phyloP scores from a whole-genome alignment of 306 rosid genomes.

The Ochetophila trinervis region DNA sequence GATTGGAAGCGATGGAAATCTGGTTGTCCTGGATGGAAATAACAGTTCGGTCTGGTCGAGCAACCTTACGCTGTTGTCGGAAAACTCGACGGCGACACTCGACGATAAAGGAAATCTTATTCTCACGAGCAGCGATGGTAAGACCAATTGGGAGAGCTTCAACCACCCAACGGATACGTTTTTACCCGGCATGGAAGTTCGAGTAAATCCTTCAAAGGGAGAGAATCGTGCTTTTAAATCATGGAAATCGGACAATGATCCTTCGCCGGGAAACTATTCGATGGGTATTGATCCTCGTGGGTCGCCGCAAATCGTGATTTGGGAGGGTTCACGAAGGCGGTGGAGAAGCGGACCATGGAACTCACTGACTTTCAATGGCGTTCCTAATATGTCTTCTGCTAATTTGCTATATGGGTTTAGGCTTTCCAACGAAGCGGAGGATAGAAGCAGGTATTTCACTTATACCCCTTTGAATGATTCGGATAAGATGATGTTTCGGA shows the following conservation, averaged over 20 bases:
- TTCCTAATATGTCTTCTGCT: constrained; percentile 37
- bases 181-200: constrained; percentile 63
- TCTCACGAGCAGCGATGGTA: constrained; percentile 14
- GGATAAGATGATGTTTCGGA: constrained; percentile 48
- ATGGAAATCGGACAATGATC: constrained; percentile 64
- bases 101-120: constrained; percentile 44
- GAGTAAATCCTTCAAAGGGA: constrained; percentile 22
- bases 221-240: constrained; percentile 39
- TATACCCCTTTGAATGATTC: constrained; percentile 18
- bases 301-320: constrained; percentile 61
- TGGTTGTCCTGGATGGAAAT: constrained; percentile 42
- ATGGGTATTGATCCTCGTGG: constrained; percentile 70
- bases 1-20: constrained; percentile 43
- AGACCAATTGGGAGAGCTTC: constrained; percentile 55
- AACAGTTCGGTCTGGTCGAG: constrained; percentile 42
- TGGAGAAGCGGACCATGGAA: constrained; percentile 94
- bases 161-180: constrained; percentile 57
- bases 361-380: constrained; percentile 46
- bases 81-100: constrained; percentile 32
- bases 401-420: constrained; percentile 42
- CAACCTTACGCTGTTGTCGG: constrained; percentile 14
- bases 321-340: constrained; percentile 51
- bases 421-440: constrained; percentile 10
- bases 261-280: constrained; percentile 51
- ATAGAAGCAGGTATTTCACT: constrained; percentile 27